Base-by-base conservation (phyloP, 225 moss, liverwort and hornwort genomes). In the Physcomitrellopsis africana region DNA sequence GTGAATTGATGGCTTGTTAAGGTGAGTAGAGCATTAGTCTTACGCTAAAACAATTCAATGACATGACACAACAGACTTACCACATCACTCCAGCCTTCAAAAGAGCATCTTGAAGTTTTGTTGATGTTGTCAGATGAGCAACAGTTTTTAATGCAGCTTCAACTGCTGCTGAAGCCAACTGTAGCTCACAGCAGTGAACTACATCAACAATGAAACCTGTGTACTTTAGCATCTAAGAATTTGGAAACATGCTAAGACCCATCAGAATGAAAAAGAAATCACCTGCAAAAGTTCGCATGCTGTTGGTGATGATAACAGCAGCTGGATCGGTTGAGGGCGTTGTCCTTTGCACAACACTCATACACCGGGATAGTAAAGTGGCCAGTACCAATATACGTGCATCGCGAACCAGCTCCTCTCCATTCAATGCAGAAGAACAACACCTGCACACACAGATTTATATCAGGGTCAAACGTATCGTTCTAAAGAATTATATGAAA, bases 391-490 rank as follows among this genome's bases (percentile, higher is more conserved):
- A 86, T 48, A 92, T 88, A 63, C 95, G 92, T 63, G 89, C 95
- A 69, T 95, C 95, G 54, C 95, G 87, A 55, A 95, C 93, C 59
- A 95, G 91, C 84, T 95, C 95, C 77, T 95, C 95, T 58, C 95
- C 95, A 69, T 95, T 95, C 55, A 95, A 86, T 32, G 91, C 92
- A 52, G 95, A 95, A 22, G 95, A 95, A 26, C 93, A 83, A 87
- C 95, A 95, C 72, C 95, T 95, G 72, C 55, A 74, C 65, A 14
- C 20, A 69, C 41, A 70, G 51, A 61, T 43, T 54, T 19, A 54
- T 62, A 19, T 80, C 80, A 80, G 8, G 44, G 60, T 44, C 26
- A 19, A 29, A 24, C 65, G 29, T 43, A 64, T 51, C 12, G 18
- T 11, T 51, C 43, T 27, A 46, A 76, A 44, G 23, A n/a, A 59